Evolutionary conservation across 805 yeast species (phyloP).

Genomic region (Metschnikowia kunwiensis): DNA sequence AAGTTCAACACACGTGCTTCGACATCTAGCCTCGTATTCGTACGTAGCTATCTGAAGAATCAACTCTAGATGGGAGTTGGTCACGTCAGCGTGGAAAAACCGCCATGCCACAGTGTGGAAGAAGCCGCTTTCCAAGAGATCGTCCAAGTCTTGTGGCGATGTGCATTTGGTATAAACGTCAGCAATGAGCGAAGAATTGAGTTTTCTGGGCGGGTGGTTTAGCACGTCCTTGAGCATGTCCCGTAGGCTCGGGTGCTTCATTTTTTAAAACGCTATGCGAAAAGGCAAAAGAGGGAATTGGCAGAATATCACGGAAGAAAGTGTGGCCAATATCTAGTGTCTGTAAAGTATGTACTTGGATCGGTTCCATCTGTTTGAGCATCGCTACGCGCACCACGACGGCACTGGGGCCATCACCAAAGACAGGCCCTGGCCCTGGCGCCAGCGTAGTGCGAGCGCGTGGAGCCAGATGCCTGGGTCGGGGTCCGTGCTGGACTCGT

Average conservation of each 20-base stretch:
- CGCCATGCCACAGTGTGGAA: conserved; percentile 40
- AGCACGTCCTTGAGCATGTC: conserved; percentile 4
- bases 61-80: conserved; percentile 39
- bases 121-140: conserved; percentile 18
- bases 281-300: too few relatives aligned
- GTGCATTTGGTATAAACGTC: conserved; percentile 10
- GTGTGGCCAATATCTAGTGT: background rate
- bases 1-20: conserved; percentile 9
- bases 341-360: background rate
- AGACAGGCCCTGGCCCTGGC: conserved; percentile 2
- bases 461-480: conserved; percentile 45
- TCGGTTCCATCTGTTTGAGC: background rate
- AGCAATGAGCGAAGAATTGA: conserved; percentile 10
- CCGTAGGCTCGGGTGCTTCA: conserved; percentile 5
- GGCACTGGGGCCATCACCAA: conserved; percentile 1
- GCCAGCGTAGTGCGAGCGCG: conserved; percentile 36
- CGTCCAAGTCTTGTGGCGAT: conserved; percentile 7
- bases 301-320: background rate
- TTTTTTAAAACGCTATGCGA: background rate
- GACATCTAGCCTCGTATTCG: conserved; percentile 9
- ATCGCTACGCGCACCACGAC: conserved; percentile 8
- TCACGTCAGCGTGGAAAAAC: conserved; percentile 36
- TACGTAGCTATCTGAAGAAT: conserved; percentile 23
- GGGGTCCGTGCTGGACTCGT: conserved; percentile 7
- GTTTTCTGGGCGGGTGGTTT: conserved; percentile 10